These are phyloP conservation scores for Hirschioporus abietinus DNA, from an alignment of 768 basidiomycete genomes.

Conservation along the genomic window DNA sequence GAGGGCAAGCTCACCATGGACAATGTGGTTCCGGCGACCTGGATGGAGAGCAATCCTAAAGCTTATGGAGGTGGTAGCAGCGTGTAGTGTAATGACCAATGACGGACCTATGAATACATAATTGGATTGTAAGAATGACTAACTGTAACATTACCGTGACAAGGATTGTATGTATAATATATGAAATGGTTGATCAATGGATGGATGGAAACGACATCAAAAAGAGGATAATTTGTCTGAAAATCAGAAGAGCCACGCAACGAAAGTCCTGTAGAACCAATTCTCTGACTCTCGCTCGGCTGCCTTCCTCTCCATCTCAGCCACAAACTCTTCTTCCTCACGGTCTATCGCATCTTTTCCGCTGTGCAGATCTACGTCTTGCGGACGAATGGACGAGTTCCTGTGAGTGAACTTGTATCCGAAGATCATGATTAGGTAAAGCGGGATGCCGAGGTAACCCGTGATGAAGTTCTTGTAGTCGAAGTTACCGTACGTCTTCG, in stretches of 20 bases:
- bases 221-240: not conserved
- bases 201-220: not conserved
- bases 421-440: conserved; percentile 30
- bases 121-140: not conserved
- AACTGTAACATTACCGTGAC: not conserved
- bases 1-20: not conserved
- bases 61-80: not conserved
- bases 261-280: conserved; percentile 2
- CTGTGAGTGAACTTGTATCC: conserved; percentile 32
- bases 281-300: not conserved
- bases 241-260: conserved; percentile 4
- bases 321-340: conserved; percentile 50
- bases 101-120: not conserved
- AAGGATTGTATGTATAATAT: not conserved
- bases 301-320: conserved; percentile 29
- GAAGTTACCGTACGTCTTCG: conserved; percentile 6
- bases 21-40: not conserved
- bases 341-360: conserved; percentile 58
- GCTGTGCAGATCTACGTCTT: conserved; percentile 55
- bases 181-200: not conserved
- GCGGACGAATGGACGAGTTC: conserved; percentile 31
- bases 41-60: not conserved
- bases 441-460: conserved; percentile 28
- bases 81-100: not conserved
- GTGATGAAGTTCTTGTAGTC: conserved; percentile 12